A percentile compares a stretch with the other conserved stretches of the same genome.
Conservation (phyloP, 2,329 filamentous ascomycete genomes). For the Neoarthrinium moseri region DNA sequence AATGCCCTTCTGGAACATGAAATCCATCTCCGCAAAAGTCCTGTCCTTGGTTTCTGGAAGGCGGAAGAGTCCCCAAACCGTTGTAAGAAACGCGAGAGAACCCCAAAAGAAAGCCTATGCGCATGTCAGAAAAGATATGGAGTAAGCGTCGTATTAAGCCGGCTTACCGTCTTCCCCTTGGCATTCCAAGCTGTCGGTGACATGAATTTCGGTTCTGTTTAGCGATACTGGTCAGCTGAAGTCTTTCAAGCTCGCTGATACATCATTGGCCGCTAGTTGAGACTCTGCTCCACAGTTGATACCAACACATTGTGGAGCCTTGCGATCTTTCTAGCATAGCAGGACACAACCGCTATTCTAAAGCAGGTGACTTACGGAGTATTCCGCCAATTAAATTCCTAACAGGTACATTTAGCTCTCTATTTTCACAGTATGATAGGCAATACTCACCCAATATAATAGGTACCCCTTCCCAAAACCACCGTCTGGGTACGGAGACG, state of each 20-base stretch:
- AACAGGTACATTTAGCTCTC: too few species aligned
- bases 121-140: conserved; percentile 10
- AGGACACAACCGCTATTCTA: conserved; percentile 38
- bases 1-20: conserved; percentile 38
- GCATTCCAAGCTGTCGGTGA: conserved; percentile 38
- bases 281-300: too few species aligned
- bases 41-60: conserved; percentile 44
- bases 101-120: conserved; percentile 42
- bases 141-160: neutral
- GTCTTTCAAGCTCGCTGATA: too few species aligned
- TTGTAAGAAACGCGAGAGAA: conserved; percentile 32
- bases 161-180: conserved; percentile 36
- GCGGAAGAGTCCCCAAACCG: conserved; percentile 41
- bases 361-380: too few species aligned
- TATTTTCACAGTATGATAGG: too few species aligned
- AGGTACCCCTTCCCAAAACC: conserved; percentile 34
- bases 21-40: conserved; percentile 44
- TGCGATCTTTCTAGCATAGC: too few species aligned
- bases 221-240: too few species aligned
- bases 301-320: too few species aligned
- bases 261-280: too few species aligned
- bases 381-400: too few species aligned
- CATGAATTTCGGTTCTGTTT: conserved; percentile 37
- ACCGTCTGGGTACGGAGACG: conserved; percentile 40
- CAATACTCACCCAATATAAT: conserved; percentile 35